Base-by-base conservation (phyloP, 495 filamentous ascomycete genomes). In the Chaetomidium leptoderma region DNA sequence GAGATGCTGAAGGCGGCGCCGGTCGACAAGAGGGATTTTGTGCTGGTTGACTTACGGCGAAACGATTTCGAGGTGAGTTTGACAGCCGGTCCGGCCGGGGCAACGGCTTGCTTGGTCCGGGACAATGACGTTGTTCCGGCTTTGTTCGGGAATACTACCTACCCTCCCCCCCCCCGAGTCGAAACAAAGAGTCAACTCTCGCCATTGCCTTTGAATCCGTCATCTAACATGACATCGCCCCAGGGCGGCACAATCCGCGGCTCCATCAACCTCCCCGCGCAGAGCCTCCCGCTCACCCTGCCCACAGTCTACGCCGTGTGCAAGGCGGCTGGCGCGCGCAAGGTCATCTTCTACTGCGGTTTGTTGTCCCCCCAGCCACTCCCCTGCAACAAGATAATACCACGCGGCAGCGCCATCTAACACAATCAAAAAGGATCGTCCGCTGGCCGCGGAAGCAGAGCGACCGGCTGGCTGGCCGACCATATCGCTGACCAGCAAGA, bases 331-430 rank as follows among this genome's bases (percentile, higher is more conserved):
- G 74, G 74, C 0, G 62, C 84, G 2, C 65, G 69, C 23, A 71
- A 70, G 48, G 78, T 87, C 9, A 78, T 89, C 40, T 90, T 83
- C 73, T 90, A 84, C 61, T 90, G 87, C 60, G 80, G 87, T 88
- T 19, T 26, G 63, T 61, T 11, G 1, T 14, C 29, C 74, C 37
- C 32, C 26, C 19, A 5, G 14, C 39, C 17, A 2, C 4, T 2
- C 33, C 33, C 33, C n/a, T n/a, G n/a, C n/a, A n/a, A n/a, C n/a
- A n/a, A 10, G 48, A 11, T 39, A 21, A 47, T 50, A 24, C n/a
- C 10, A 17, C n/a, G n/a, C n/a, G n/a, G n/a, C n/a, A n/a, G n/a
- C n/a, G n/a, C n/a, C n/a, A 7, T 16, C 21, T 33, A 1, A 47
- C 14, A 26, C 17, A 19, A 39, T 39, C 7, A 1, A 10, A 9